Conservation (phyloP, 768 basidiomycete species). For the Clavaria fumosa region DNA sequence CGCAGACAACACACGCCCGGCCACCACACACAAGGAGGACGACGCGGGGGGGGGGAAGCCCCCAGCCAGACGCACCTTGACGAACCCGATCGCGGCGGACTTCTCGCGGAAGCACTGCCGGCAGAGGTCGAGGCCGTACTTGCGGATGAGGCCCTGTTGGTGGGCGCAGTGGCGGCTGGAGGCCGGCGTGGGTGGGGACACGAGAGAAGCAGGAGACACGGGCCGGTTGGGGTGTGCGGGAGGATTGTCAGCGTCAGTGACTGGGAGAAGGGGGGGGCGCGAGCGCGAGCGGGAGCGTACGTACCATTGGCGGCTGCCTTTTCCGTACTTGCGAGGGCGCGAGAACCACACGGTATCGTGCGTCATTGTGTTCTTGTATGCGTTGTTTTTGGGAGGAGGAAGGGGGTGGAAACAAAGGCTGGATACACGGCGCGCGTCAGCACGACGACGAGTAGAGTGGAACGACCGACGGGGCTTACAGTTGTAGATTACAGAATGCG, state of each 20-base stretch:
- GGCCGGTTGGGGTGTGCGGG: neutral
- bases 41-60: too few species aligned
- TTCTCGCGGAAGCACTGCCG: slow-evolving; percentile 99
- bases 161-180: slow-evolving; percentile 87
- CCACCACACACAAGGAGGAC: too few species aligned
- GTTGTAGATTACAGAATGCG: too few species aligned
- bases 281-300: slow-evolving; percentile 14
- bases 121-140: slow-evolving; percentile 94
- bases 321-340: slow-evolving; percentile 88
- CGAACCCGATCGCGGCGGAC: slow-evolving; percentile 83
- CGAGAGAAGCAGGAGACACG: neutral
- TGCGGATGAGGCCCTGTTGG: slow-evolving; percentile 95
- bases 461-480: too few species aligned
- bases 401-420: too few species aligned
- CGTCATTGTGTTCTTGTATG: slow-evolving; percentile 90
- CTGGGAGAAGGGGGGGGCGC: neutral
- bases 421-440: too few species aligned
- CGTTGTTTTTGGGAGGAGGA: too few species aligned
- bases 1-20: too few species aligned
- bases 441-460: too few species aligned
- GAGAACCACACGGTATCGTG: slow-evolving; percentile 99
- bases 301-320: slow-evolving; percentile 90
- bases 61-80: slow-evolving; percentile 70
- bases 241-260: too few species aligned
- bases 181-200: slow-evolving; percentile 5